A percentile compares a stretch with the other conserved stretches of the same genome.
These are phyloP conservation scores for Saussurea involucrata DNA, from an alignment of 129 eudicot species.

Conservation along the genomic window DNA sequence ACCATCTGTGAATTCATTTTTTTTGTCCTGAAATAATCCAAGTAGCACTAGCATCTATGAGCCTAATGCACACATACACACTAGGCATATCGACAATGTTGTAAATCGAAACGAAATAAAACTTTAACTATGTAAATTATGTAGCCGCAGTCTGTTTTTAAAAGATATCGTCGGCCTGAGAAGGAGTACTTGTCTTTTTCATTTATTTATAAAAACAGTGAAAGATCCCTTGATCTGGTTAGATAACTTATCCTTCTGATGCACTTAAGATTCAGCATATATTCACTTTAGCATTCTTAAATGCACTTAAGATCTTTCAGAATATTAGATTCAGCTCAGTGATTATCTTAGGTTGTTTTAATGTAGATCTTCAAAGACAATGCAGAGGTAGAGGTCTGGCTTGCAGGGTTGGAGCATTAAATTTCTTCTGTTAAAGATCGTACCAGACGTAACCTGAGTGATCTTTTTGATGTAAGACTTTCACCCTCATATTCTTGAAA, in stretches of 20 bases:
- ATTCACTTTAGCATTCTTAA: constrained; percentile 11
- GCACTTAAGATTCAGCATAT: too few species aligned
- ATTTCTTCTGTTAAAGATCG: constrained; percentile 40
- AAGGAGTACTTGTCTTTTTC: constrained; percentile 88
- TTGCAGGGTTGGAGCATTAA: constrained; percentile 64
- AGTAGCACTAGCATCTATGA: neutral
- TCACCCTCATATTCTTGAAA: neutral
- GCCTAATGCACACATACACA: neutral
- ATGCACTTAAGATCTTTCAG: neutral
- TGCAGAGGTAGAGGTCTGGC: constrained; percentile 70
- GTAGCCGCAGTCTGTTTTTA: constrained; percentile 59
- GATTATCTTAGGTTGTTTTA: constrained; percentile 7
- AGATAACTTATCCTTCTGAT: constrained; percentile 16
- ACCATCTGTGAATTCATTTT: neutral
- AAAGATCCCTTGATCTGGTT: constrained; percentile 83
- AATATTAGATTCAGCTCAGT: constrained; percentile 5
- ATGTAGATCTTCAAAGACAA: constrained; percentile 72
- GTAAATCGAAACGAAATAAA: neutral
- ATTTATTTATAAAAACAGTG: constrained; percentile 67
- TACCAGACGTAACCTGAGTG: constrained; percentile 51
- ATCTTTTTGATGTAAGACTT: constrained; percentile 56
- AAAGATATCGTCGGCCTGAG: constrained; percentile 71
- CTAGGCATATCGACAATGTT: neutral
- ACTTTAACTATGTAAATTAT: neutral
- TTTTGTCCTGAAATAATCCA: constrained; percentile 3